phyloP scores from a whole-genome alignment of 108 stramenopile genomes.

The Conticribra guillardii region DNA sequence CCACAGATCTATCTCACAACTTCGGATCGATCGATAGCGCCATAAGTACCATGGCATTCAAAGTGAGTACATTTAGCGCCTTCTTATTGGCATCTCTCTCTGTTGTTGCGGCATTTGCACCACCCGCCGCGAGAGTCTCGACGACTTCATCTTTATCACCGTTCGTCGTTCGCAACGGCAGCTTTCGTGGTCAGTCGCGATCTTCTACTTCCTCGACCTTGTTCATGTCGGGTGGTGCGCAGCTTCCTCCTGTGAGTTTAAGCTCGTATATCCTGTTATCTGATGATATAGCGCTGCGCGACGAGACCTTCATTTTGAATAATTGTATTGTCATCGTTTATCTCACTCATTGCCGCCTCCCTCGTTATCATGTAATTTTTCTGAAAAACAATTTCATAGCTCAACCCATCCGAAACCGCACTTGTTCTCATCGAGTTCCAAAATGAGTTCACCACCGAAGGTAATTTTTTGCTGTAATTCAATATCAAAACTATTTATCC shows the following conservation, averaged over 20 bases:
- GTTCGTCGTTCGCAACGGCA: neutral
- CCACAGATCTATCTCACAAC: too few species aligned
- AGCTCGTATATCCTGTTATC: neutral
- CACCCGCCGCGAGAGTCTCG: neutral
- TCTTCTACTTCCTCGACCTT: neutral
- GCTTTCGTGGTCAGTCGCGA: neutral
- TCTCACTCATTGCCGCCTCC: neutral
- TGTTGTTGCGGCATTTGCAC: neutral
- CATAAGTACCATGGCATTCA: slow-evolving; percentile 1
- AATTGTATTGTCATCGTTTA: neutral
- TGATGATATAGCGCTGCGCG: neutral
- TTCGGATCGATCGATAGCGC: too few species aligned
- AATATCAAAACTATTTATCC: neutral
- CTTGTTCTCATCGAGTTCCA: slow-evolving; percentile 83
- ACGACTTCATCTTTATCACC: too few species aligned
- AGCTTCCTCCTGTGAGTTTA: neutral
- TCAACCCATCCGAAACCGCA: slow-evolving; percentile 69
- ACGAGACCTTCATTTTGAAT: neutral
- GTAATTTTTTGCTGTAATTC: slow-evolving; percentile 10
- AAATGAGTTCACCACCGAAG: slow-evolving; percentile 81
- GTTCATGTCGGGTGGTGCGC: neutral
- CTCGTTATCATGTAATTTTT: neutral
- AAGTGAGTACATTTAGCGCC: neutral
- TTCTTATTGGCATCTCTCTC: neutral
- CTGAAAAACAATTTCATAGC: slow-evolving; percentile 16